phyloP scores from a whole-genome alignment of 495 filamentous ascomycete species.

The Neurospora tetrasperma region DNA sequence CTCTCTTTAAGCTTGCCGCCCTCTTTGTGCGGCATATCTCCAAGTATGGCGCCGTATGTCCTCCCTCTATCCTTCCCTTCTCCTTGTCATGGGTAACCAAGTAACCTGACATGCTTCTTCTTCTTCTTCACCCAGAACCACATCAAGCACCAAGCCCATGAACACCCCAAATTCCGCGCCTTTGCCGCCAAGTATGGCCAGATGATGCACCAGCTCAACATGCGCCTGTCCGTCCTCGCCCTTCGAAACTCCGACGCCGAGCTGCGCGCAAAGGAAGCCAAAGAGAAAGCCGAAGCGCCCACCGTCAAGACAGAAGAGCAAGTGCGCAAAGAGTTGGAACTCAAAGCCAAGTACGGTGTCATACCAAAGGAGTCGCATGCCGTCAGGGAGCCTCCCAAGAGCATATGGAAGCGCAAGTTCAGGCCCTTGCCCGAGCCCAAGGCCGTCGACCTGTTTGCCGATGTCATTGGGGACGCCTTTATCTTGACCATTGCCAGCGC shows the following conservation, averaged over 20 bases:
- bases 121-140: slow-evolving; percentile 50
- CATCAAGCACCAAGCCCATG: slow-evolving; percentile 89
- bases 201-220: slow-evolving; percentile 80
- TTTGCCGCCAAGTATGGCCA: slow-evolving; percentile 65
- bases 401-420: slow-evolving; percentile 42
- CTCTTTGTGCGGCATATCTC: slow-evolving; percentile 45
- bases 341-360: slow-evolving; percentile 32
- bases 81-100: neutral
- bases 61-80: neutral
- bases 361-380: slow-evolving; percentile 26
- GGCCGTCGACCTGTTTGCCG: slow-evolving; percentile 91
- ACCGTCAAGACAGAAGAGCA: slow-evolving; percentile 76
- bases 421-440: slow-evolving; percentile 80
- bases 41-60: slow-evolving; percentile 47
- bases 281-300: slow-evolving; percentile 58
- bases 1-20: slow-evolving; percentile 36
- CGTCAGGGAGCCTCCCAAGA: slow-evolving; percentile 25
- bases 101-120: neutral
- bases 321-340: slow-evolving; percentile 49
- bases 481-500: slow-evolving; percentile 71
- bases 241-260: slow-evolving; percentile 67
- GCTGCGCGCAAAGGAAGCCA: slow-evolving; percentile 41
- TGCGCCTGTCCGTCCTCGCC: slow-evolving; percentile 77
- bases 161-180: slow-evolving; percentile 80
- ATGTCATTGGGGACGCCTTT: slow-evolving; percentile 87